Conservation (phyloP, 176 grass and related monocot genomes). For the Musa schizocarpa region DNA sequence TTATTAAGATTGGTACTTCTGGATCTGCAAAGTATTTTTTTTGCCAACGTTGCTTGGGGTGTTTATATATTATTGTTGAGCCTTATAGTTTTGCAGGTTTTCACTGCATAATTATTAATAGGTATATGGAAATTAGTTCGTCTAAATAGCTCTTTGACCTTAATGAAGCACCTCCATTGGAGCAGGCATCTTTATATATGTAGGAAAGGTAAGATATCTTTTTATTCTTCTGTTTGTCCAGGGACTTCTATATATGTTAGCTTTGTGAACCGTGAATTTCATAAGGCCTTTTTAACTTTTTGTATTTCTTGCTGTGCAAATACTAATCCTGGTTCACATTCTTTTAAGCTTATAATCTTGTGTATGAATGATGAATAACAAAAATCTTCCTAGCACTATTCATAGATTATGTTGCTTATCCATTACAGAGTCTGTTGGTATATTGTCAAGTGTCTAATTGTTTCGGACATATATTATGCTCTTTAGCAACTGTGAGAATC, state of each 20-base stretch:
- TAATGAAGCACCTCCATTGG: slow-evolving; percentile 24
- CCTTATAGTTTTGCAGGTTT: slow-evolving; percentile 34
- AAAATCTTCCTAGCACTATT: background rate
- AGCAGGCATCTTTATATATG: slow-evolving; percentile 3
- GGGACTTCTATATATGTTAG: background rate
- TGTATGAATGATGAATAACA: background rate
- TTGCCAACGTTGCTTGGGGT: too few relatives aligned
- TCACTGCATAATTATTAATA: slow-evolving; percentile 14
- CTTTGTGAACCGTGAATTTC: too few relatives aligned
- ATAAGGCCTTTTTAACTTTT: too few relatives aligned
- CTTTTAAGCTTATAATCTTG: background rate
- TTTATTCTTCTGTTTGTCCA: background rate
- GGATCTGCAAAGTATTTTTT: background rate
- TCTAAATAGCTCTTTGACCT: slow-evolving; percentile 13
- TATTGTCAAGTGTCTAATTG: too few relatives aligned
- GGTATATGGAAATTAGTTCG: slow-evolving; percentile 18
- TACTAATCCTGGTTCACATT: background rate
- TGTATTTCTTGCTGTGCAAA: background rate
- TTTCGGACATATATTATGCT: too few relatives aligned
- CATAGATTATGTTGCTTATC: too few relatives aligned
- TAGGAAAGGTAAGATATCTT: slow-evolving; percentile 4
- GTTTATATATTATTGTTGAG: slow-evolving; percentile 14
- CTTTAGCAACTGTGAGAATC: too few relatives aligned
- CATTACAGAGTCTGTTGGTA: too few relatives aligned
- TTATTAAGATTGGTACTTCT: background rate